A percentile compares a stretch with the other conserved stretches of the same genome.
Conservation (phyloP, 495 filamentous ascomycete species). For the Aspergillus ostianus region DNA sequence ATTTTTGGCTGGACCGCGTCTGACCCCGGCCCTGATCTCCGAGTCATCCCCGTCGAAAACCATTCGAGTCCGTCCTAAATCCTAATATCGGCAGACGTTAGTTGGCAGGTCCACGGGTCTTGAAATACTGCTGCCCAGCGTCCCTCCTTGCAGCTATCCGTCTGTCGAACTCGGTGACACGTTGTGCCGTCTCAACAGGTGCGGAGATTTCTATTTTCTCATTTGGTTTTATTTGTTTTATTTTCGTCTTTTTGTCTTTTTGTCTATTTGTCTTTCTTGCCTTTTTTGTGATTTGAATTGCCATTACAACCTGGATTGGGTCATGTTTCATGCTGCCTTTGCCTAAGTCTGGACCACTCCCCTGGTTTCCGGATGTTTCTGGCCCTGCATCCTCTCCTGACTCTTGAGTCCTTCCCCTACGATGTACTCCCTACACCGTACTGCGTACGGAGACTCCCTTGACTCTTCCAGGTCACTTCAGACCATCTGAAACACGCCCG, state of each 20-base stretch:
- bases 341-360: too few relatives aligned
- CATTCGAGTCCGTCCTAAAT: background rate
- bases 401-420: too few relatives aligned
- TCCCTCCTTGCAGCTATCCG: conserved; percentile 24
- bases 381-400: too few relatives aligned
- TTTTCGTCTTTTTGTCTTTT: conserved; percentile 13
- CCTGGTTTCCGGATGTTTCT: too few relatives aligned
- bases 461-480: too few relatives aligned
- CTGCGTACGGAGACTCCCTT: too few relatives aligned
- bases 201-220: conserved; percentile 6
- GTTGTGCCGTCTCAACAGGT: conserved; percentile 18
- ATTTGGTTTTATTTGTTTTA: conserved; percentile 7
- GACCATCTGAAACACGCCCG: conserved; percentile 18
- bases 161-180: conserved; percentile 18
- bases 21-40: conserved; percentile 6
- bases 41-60: background rate
- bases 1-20: background rate
- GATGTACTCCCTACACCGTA: too few relatives aligned
- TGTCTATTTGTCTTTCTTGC: conserved; percentile 6
- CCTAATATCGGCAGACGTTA: background rate
- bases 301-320: background rate
- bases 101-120: conserved; percentile 1
- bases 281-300: background rate
- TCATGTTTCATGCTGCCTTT: too few relatives aligned
- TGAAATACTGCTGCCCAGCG: background rate